Evolutionary conservation across 2,329 filamentous ascomycete genomes (phyloP).

Genomic region (Dactylellina parvicollis): DNA sequence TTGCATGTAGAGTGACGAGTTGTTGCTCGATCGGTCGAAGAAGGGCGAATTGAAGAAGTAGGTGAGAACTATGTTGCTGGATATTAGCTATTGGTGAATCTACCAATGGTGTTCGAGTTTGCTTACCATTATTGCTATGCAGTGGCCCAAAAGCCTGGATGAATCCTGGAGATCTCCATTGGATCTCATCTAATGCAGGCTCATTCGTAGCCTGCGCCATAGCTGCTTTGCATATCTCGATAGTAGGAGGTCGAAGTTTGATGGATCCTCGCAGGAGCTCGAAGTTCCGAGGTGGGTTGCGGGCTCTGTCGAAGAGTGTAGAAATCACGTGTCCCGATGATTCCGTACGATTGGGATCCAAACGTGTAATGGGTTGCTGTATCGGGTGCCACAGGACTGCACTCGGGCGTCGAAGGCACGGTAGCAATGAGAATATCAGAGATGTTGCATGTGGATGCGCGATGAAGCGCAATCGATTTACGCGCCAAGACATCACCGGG

Average conservation of each 20-base stretch:
- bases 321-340: too few relatives aligned
- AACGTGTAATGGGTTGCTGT: too few relatives aligned
- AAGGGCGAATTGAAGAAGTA: conserved; percentile 76
- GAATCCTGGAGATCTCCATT: conserved; percentile 69
- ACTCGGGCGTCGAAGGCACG: too few relatives aligned
- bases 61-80: conserved; percentile 67
- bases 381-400: too few relatives aligned
- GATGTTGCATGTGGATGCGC: neutral
- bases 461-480: neutral
- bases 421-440: neutral
- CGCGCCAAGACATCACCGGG: conserved; percentile 24
- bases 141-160: conserved; percentile 68
- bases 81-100: neutral
- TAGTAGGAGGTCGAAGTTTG: neutral
- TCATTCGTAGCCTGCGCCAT: conserved; percentile 59
- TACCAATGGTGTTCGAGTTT: neutral
- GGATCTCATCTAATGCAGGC: conserved; percentile 72
- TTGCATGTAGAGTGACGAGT: conserved; percentile 71
- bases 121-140: conserved; percentile 67
- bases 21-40: conserved; percentile 75
- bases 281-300: too few relatives aligned
- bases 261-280: too few relatives aligned
- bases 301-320: too few relatives aligned
- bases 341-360: too few relatives aligned
- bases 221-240: neutral